Percentiles rank a stretch among this genome's conserved stretches.
These are phyloP conservation scores for Aspergillus coremiiformis DNA, from an alignment of 495 filamentous ascomycete genomes.

Conservation along the genomic window DNA sequence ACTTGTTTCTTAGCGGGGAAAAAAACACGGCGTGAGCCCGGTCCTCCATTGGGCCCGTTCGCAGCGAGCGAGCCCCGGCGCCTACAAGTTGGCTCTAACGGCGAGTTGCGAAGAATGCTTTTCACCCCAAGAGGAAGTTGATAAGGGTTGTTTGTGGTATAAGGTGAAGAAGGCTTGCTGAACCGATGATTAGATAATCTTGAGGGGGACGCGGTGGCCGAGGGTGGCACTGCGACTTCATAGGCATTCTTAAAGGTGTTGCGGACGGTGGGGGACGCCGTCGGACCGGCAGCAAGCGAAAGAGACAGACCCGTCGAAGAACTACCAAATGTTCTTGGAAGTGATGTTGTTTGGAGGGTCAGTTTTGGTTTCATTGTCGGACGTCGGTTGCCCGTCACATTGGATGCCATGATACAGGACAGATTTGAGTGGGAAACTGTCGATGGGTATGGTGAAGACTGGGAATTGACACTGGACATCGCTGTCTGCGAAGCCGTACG, in stretches of 20 bases:
- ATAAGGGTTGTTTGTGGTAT: slow-evolving; percentile 46
- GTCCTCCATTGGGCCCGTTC: slow-evolving; percentile 23
- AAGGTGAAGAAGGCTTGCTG: slow-evolving; percentile 18
- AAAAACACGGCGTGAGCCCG: slow-evolving; percentile 39
- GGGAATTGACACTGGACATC: slow-evolving; percentile 13
- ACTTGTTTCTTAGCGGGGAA: slow-evolving; percentile 54
- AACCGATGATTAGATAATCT: slow-evolving; percentile 24
- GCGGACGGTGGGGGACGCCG: slow-evolving; percentile 65
- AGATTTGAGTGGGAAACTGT: slow-evolving; percentile 25
- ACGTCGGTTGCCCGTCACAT: slow-evolving; percentile 27
- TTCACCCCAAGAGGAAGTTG: slow-evolving; percentile 56
- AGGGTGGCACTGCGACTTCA: slow-evolving; percentile 57
- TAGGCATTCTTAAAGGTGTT: slow-evolving; percentile 81
- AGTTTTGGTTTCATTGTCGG: slow-evolving; percentile 59
- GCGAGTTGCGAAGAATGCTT: slow-evolving; percentile 74
- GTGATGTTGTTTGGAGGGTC: slow-evolving; percentile 63
- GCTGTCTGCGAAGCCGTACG: slow-evolving; percentile 4
- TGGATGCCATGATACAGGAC: slow-evolving; percentile 19
- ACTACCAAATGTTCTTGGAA: slow-evolving; percentile 46
- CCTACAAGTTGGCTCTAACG: slow-evolving; percentile 34
- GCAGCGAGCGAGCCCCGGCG: slow-evolving; percentile 35
- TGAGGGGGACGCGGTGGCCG: slow-evolving; percentile 40
- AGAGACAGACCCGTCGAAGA: slow-evolving; percentile 49
- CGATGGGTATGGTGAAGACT: slow-evolving; percentile 20
- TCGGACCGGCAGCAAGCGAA: slow-evolving; percentile 51